Evolutionary conservation across 2,329 filamentous ascomycete species (phyloP), one percentile per base, ranked within the genome.

Genomic region (Dendrostoma leiphaemia): DNA sequence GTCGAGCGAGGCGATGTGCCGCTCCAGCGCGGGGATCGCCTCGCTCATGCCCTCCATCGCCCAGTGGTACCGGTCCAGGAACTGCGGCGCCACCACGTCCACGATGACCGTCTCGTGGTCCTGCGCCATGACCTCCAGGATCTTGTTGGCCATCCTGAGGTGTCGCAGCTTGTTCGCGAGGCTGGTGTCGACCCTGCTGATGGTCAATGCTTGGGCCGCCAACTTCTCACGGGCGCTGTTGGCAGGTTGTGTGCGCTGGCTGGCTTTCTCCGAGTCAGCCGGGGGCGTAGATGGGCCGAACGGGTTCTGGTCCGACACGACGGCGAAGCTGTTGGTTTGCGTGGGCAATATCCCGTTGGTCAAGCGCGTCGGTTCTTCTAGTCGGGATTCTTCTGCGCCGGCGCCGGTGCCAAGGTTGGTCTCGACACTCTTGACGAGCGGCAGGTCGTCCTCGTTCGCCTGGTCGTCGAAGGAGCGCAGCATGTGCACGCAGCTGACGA

Each of bases 151-250:
- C 34, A 62, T 54, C 17, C 60, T 58, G 32, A 61, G 60, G 41
- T 63, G 63, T n/a, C 63, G 57, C 29, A 61, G 51, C 46, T 63
- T 62, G 43, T 61, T 60, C 9, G 62, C 57, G 44, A 61, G 54
- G 46, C 62, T 61, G 45, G 60, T 63, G 8, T 62, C 44, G 5
- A 64, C 58, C 34, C 60, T 56, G 44, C 60, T 62, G 13, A 63
- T 56, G 44, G 55, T 55, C 29, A 60, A 59, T 12, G 61, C 59
- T 26, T 57, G 61, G 9, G 53, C 38, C 3, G 59, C 57, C 13
- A 65, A 51, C 15, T 48, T 55, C 15, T 60, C 54, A 40, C 38
- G 48, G 6, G 38, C 6, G 35, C 6, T 19, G 8, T 17, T 28
- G n/a, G 15, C 15, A 6, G 47, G 13, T 31, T 46, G 51, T 34